Evolutionary conservation across 306 rosid species (phyloP).

Genomic region (peach (Prunus persica)): DNA sequence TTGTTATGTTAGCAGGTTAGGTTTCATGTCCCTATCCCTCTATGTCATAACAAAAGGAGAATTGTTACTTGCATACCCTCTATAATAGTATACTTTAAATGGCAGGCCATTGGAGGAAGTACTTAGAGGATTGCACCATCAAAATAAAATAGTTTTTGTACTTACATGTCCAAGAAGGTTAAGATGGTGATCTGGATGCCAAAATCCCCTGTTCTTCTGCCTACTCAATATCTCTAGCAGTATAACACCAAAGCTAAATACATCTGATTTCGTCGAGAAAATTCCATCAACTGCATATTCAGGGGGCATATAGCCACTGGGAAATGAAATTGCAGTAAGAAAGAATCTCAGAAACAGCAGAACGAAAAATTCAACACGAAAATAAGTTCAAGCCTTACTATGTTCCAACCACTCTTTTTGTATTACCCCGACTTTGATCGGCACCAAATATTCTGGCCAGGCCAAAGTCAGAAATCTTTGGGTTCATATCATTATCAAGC

Average conservation of each 20-base stretch:
- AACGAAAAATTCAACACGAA: background rate
- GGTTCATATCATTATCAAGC: constrained; percentile 29
- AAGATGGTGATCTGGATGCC: constrained; percentile 7
- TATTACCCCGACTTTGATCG: constrained; percentile 31
- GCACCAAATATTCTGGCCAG: constrained; percentile 40
- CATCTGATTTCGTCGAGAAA: constrained; percentile 40
- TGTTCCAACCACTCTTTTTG: constrained; percentile 45
- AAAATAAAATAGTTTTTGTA: background rate
- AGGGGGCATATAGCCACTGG: constrained; percentile 44
- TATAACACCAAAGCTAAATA: constrained; percentile 41
- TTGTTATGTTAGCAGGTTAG: background rate
- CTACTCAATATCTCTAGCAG: constrained; percentile 36
- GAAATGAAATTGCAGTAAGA: background rate
- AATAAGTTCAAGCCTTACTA: constrained; percentile 19
- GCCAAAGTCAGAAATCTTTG: constrained; percentile 45
- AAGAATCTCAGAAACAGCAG: background rate
- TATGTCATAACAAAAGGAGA: background rate
- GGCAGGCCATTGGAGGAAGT: background rate
- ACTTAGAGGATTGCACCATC: background rate
- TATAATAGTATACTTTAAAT: background rate
- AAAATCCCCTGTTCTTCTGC: constrained; percentile 24
- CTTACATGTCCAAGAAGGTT: constrained; percentile 32
- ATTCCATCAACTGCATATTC: constrained; percentile 46
- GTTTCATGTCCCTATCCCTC: too few species aligned
- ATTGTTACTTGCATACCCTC: background rate